These are phyloP conservation scores for Candida pseudocylindracea DNA, from an alignment of 1,139 yeast species.

Conservation along the genomic window DNA sequence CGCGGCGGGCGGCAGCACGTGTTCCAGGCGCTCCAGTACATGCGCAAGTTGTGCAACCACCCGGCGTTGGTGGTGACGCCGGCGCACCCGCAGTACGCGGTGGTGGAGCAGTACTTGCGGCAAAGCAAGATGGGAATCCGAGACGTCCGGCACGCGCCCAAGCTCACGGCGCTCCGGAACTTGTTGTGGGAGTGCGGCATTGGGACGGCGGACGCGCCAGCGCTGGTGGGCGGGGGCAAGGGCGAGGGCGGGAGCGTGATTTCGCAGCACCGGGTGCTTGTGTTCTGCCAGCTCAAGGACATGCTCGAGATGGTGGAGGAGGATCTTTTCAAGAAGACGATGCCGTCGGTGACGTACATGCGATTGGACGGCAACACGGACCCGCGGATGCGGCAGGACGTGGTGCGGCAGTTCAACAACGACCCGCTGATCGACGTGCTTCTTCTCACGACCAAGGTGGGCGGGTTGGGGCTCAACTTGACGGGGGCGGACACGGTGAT, in stretches of 20 bases:
- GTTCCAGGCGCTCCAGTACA: slow-evolving; percentile 92
- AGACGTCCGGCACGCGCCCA: slow-evolving; percentile 66
- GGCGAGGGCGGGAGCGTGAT: slow-evolving; percentile 41
- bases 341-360: slow-evolving; percentile 90
- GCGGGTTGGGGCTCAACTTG: slow-evolving; percentile 89
- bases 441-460: slow-evolving; percentile 86
- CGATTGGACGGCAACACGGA: slow-evolving; percentile 90
- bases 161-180: slow-evolving; percentile 61
- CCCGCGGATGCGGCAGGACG: slow-evolving; percentile 76
- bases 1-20: slow-evolving; percentile 48
- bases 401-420: slow-evolving; percentile 80
- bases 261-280: slow-evolving; percentile 85
- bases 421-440: slow-evolving; percentile 95
- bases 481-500: slow-evolving; percentile 99
- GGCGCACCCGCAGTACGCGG: slow-evolving; percentile 63
- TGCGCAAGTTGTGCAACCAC: slow-evolving; percentile 93
- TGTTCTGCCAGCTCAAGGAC: slow-evolving; percentile 91
- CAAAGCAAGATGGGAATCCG: slow-evolving; percentile 9
- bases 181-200: slow-evolving; percentile 86
- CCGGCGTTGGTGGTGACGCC: slow-evolving; percentile 82
- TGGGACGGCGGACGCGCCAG: slow-evolving; percentile 36
- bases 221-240: slow-evolving; percentile 8
- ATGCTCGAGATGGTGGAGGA: slow-evolving; percentile 95
- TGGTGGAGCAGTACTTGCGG: slow-evolving; percentile 36
- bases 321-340: slow-evolving; percentile 57